Conservation (phyloP, 148 eudicot genomes). For the Rhododendron ferrugineum region DNA sequence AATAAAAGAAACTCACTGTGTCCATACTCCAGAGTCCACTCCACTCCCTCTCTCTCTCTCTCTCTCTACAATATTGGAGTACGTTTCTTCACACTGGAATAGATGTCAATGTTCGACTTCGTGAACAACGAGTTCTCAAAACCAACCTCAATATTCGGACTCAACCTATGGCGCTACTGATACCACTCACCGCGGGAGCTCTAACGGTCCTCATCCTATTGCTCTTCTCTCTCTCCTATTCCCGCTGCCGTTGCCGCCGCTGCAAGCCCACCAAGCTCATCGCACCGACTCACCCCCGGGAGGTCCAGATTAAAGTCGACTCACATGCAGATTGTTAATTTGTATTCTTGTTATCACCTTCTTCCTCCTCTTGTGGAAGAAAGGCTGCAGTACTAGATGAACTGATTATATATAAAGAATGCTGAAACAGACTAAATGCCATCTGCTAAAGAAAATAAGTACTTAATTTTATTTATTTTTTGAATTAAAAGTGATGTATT, state of each 20-base stretch:
- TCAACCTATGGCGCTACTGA: slow-evolving; percentile 73
- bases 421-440: too few relatives aligned
- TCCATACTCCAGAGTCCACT: neutral
- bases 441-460: too few relatives aligned
- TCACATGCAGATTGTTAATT: too few relatives aligned
- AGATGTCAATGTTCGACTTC: slow-evolving; percentile 66
- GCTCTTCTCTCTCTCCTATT: slow-evolving; percentile 65
- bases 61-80: neutral
- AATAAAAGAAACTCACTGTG: neutral
- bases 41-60: neutral
- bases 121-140: slow-evolving; percentile 74
- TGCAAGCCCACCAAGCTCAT: slow-evolving; percentile 9
- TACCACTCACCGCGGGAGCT: slow-evolving; percentile 82
- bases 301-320: slow-evolving; percentile 86
- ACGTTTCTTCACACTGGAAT: neutral
- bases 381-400: too few relatives aligned
- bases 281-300: slow-evolving; percentile 26
- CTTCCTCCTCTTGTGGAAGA: too few relatives aligned
- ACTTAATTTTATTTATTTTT: too few relatives aligned
- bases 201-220: slow-evolving; percentile 71
- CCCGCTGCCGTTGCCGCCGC: slow-evolving; percentile 47
- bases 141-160: slow-evolving; percentile 84
- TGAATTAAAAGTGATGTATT: too few relatives aligned
- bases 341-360: too few relatives aligned
- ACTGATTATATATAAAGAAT: too few relatives aligned